These are phyloP conservation scores for Vickermania spadyakhi DNA, from an alignment of 208 protist species.

Conservation along the genomic window DNA sequence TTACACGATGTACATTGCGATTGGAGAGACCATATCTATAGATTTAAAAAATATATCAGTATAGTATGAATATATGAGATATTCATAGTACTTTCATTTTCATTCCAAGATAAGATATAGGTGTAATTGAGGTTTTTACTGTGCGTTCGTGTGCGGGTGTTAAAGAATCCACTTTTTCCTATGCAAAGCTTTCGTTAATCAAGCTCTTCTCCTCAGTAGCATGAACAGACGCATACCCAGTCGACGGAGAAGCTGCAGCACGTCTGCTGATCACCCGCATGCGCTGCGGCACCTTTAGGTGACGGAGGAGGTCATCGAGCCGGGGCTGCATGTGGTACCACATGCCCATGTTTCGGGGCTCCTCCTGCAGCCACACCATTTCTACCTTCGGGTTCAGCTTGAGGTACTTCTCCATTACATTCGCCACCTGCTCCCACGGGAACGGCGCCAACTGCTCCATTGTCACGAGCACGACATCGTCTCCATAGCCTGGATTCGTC, in stretches of 20 bases:
- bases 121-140: too few relatives aligned
- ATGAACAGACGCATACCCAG: constrained; percentile 84
- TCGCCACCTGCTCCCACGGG: constrained; percentile 94
- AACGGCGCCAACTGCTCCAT: constrained; percentile 97
- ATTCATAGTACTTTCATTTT: too few relatives aligned
- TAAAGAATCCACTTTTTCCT: too few relatives aligned
- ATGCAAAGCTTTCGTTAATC: constrained; percentile 50
- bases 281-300: constrained; percentile 32
- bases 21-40: too few relatives aligned
- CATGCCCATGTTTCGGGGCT: constrained; percentile 97
- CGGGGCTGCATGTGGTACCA: constrained; percentile 83
- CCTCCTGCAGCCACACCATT: constrained; percentile 96
- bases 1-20: too few relatives aligned
- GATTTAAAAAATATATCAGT: too few relatives aligned
- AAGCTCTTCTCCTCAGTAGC: constrained; percentile 77
- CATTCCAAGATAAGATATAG: too few relatives aligned
- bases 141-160: too few relatives aligned
- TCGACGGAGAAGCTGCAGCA: constrained; percentile 78
- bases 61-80: too few relatives aligned
- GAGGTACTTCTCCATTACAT: constrained; percentile 84
- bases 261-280: constrained; percentile 70
- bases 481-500: constrained; percentile 32
- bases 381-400: constrained; percentile 72
- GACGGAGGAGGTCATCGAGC: constrained; percentile 67
- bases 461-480: constrained; percentile 89